phyloP scores from a whole-genome alignment of 2,329 filamentous ascomycete species.

The Aspergillus fumigatus region DNA sequence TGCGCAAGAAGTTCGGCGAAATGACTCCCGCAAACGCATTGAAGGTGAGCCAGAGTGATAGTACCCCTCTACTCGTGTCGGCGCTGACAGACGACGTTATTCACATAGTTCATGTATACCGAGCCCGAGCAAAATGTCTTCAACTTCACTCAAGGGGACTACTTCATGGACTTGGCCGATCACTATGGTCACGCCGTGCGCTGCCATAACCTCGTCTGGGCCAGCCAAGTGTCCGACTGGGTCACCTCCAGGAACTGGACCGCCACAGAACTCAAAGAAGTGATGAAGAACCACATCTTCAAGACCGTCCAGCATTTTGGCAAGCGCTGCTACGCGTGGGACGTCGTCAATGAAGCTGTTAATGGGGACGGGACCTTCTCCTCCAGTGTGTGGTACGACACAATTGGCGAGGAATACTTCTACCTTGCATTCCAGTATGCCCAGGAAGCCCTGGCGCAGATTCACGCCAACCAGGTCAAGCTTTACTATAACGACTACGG shows the following conservation, averaged over 20 bases:
- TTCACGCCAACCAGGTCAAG: slow-evolving; percentile 22
- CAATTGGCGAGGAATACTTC: slow-evolving; percentile 40
- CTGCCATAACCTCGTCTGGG: slow-evolving; percentile 56
- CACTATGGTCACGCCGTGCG: slow-evolving; percentile 44
- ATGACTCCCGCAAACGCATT: slow-evolving; percentile 60
- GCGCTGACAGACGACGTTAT: not conserved
- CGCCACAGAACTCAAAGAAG: slow-evolving; percentile 48
- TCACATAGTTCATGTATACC: slow-evolving; percentile 53
- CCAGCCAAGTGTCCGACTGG: slow-evolving; percentile 42
- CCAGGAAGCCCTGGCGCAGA: slow-evolving; percentile 32
- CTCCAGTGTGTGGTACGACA: slow-evolving; percentile 34
- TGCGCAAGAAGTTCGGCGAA: slow-evolving; percentile 56
- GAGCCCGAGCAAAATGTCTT: slow-evolving; percentile 54
- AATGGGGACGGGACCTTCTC: slow-evolving; percentile 39
- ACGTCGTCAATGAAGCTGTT: slow-evolving; percentile 33
- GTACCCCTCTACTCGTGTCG: not conserved
- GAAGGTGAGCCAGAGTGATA: slow-evolving; percentile 30
- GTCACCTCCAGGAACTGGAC: slow-evolving; percentile 50
- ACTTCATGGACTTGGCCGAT: slow-evolving; percentile 33
- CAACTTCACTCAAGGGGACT: slow-evolving; percentile 53
- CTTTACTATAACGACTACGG: slow-evolving; percentile 41
- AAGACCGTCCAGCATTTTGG: slow-evolving; percentile 22
- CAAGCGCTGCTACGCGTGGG: slow-evolving; percentile 26
- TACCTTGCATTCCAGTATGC: slow-evolving; percentile 40
- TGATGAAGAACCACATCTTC: slow-evolving; percentile 43